Conservation (phyloP, 495 filamentous ascomycete genomes). For the Pseudotulostoma volvatum region DNA sequence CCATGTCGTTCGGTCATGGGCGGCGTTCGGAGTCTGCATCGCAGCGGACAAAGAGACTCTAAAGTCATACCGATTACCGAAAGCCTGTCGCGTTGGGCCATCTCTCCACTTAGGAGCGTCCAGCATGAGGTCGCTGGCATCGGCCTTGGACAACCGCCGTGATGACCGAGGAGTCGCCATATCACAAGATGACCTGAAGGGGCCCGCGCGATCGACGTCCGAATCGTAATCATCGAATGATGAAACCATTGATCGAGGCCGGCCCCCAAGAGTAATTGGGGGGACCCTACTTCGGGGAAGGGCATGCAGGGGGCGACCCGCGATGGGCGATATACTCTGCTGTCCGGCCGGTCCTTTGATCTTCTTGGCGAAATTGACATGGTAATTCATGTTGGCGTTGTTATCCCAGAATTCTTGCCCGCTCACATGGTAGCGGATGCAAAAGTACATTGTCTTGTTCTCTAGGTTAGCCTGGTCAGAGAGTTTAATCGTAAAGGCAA, state of each 20-base stretch:
- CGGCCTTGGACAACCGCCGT: slow-evolving; percentile 14
- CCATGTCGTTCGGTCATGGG: slow-evolving; percentile 36
- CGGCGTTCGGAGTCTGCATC: slow-evolving; percentile 38
- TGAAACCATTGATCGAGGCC: slow-evolving; percentile 46
- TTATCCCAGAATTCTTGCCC: slow-evolving; percentile 94
- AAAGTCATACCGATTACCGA: slow-evolving; percentile 88
- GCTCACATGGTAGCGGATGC: slow-evolving; percentile 72
- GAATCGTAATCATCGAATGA: slow-evolving; percentile 52
- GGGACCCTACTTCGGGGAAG: slow-evolving; percentile 61
- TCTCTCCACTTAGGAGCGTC: slow-evolving; percentile 36
- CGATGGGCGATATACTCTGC: slow-evolving; percentile 28
- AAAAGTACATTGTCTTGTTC: slow-evolving; percentile 76
- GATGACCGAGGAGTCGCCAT: slow-evolving; percentile 32
- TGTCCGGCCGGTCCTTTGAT: slow-evolving; percentile 40
- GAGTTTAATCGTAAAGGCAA: slow-evolving; percentile 86
- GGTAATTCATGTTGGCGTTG: slow-evolving; percentile 71
- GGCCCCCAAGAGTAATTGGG: slow-evolving; percentile 23
- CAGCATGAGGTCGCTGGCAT: slow-evolving; percentile 16
- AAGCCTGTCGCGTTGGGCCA: slow-evolving; percentile 53
- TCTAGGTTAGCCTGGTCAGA: slow-evolving; percentile 82
- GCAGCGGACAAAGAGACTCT: slow-evolving; percentile 71
- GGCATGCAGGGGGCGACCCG: slow-evolving; percentile 36
- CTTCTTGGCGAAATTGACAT: slow-evolving; percentile 77
- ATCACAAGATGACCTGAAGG: slow-evolving; percentile 39
- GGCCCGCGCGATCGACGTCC: slow-evolving; percentile 36